Conservation (phyloP, 495 filamentous ascomycete species). For the Antarctomyces pellizariae region DNA sequence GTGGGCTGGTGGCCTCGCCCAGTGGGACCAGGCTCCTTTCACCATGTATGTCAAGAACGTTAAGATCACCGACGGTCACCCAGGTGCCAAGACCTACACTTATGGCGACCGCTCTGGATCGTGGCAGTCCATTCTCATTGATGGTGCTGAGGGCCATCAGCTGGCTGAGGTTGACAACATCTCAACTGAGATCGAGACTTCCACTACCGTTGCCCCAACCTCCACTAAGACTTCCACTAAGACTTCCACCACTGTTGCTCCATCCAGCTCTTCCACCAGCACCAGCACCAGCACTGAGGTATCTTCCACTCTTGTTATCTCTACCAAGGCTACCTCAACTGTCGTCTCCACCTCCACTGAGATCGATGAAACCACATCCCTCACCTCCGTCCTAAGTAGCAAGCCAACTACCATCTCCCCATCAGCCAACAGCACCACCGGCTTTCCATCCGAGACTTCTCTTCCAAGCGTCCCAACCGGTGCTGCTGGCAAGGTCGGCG, state of each 20-base stretch:
- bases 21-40: conserved; percentile 62
- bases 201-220: neutral
- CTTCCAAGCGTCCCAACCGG: neutral
- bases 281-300: neutral
- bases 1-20: conserved; percentile 68
- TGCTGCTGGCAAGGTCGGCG: conserved; percentile 8
- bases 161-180: neutral
- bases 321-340: neutral
- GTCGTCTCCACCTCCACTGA: neutral
- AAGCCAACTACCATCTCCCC: neutral
- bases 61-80: conserved; percentile 71
- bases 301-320: neutral
- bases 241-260: neutral
- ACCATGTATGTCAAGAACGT: conserved; percentile 63
- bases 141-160: neutral
- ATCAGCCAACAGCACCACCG: neutral
- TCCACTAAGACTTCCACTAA: neutral
- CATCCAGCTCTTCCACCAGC: neutral
- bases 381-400: neutral
- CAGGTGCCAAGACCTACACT: conserved; percentile 46
- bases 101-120: conserved; percentile 56
- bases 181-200: neutral
- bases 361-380: neutral
- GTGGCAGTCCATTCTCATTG: conserved; percentile 57
- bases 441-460: neutral